Conservation (phyloP, 2,329 filamentous ascomycete genomes). For the Bipolaris bicolor region DNA sequence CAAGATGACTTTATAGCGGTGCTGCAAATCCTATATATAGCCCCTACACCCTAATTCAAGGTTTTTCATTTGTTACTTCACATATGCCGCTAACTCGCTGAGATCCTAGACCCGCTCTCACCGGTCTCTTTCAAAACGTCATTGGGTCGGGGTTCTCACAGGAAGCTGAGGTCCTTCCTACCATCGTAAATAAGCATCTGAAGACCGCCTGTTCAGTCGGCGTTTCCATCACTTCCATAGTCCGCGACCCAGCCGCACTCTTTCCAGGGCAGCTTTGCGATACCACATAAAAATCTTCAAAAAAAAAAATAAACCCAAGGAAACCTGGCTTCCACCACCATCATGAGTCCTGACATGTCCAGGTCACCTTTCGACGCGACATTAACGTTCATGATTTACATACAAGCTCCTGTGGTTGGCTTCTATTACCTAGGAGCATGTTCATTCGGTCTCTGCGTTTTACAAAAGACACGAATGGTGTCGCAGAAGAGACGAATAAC, state of each 20-base stretch:
- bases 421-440: conserved; percentile 40
- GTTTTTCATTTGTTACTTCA: too few relatives aligned
- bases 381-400: conserved; percentile 41
- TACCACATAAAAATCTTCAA: neutral
- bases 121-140: conserved; percentile 5
- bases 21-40: too few relatives aligned
- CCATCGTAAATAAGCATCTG: conserved; percentile 2
- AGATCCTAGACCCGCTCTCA: conserved; percentile 8
- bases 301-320: neutral
- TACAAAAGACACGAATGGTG: conserved; percentile 40
- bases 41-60: too few relatives aligned
- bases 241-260: neutral
- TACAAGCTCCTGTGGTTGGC: conserved; percentile 41
- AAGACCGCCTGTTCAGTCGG: neutral
- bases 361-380: conserved; percentile 24
- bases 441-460: conserved; percentile 34
- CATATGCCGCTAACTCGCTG: conserved; percentile 1
- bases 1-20: too few relatives aligned
- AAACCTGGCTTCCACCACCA: conserved; percentile 4
- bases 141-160: neutral
- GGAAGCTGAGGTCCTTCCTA: neutral
- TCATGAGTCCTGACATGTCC: conserved; percentile 18
- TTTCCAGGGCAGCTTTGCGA: neutral
- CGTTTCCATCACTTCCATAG: neutral
- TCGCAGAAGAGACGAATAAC: conserved; percentile 32